Conservation (phyloP, 192 early-diverging fungal species). For the Gonapodya prolifera region DNA sequence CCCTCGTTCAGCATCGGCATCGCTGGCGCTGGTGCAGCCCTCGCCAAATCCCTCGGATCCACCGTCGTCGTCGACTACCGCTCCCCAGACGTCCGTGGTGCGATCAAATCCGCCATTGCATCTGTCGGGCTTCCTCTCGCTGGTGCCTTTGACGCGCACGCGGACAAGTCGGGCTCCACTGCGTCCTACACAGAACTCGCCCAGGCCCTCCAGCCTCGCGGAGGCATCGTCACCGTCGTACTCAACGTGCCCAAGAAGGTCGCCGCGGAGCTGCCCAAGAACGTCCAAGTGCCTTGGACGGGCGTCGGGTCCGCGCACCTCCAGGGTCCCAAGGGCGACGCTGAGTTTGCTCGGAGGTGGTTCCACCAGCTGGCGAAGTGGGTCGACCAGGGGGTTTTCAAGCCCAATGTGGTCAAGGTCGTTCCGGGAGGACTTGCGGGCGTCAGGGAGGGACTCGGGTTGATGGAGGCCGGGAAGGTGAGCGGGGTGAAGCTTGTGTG, state of each 20-base stretch:
- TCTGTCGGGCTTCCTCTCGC: not conserved
- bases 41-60: not conserved
- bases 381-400: slow-evolving; percentile 11
- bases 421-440: slow-evolving; percentile 13
- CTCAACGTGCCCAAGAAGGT: not conserved
- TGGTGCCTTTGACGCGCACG: not conserved
- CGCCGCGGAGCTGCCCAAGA: not conserved
- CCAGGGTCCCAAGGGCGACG: too few species aligned
- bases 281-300: not conserved
- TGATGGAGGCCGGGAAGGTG: slow-evolving; percentile 3
- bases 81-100: not conserved
- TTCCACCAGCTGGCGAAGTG: slow-evolving; percentile 9
- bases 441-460: slow-evolving; percentile 12
- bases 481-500: slow-evolving; percentile 15
- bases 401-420: slow-evolving; percentile 12
- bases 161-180: slow-evolving; percentile 4
- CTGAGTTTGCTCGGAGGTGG: not conserved
- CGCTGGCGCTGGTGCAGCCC: not conserved
- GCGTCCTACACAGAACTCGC: slow-evolving; percentile 9
- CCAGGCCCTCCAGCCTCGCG: not conserved
- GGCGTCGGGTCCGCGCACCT: not conserved
- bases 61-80: not conserved
- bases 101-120: not conserved
- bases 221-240: not conserved
- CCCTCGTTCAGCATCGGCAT: not conserved